phyloP scores from a whole-genome alignment of 2,329 filamentous ascomycete species.

The Hirsutella thompsonii region DNA sequence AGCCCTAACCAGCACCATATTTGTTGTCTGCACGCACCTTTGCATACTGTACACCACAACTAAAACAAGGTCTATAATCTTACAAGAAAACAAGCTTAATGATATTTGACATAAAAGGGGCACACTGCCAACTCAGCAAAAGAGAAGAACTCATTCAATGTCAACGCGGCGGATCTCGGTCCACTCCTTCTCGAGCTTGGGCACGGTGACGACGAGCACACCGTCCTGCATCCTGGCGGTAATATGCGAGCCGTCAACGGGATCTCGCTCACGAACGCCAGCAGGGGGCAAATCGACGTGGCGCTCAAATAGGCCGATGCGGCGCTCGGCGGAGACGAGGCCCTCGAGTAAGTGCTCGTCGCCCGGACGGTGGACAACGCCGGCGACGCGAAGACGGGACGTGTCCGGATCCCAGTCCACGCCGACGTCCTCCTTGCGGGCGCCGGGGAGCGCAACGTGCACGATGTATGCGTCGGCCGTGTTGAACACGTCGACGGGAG shows the following conservation, averaged over 20 bases:
- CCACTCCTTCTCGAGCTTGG: slow-evolving; percentile 56
- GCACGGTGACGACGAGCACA: slow-evolving; percentile 62
- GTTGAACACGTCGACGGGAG: slow-evolving; percentile 66
- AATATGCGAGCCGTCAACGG: slow-evolving; percentile 55
- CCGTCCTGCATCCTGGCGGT: slow-evolving; percentile 69
- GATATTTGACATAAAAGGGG: no score
- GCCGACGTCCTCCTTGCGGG: slow-evolving; percentile 64
- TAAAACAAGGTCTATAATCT: no score
- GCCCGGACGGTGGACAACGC: slow-evolving; percentile 60
- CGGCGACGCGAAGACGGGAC: slow-evolving; percentile 51
- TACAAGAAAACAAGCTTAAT: no score
- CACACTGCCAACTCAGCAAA: no score
- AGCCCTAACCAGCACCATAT: no score
- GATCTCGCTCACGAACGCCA: slow-evolving; percentile 32
- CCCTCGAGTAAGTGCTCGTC: slow-evolving; percentile 56
- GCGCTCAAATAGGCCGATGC: slow-evolving; percentile 63
- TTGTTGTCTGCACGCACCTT: no score
- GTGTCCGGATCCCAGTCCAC: slow-evolving; percentile 65
- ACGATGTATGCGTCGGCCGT: slow-evolving; percentile 52
- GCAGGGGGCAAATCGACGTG: slow-evolving; percentile 46
- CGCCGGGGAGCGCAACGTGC: slow-evolving; percentile 66
- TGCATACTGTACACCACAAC: no score
- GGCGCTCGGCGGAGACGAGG: slow-evolving; percentile 52
- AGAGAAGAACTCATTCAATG: slow-evolving; percentile 27
- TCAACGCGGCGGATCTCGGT: slow-evolving; percentile 50